phyloP scores from a whole-genome alignment of 2,329 filamentous ascomycete genomes.

The Phyllosticta capitalensis region DNA sequence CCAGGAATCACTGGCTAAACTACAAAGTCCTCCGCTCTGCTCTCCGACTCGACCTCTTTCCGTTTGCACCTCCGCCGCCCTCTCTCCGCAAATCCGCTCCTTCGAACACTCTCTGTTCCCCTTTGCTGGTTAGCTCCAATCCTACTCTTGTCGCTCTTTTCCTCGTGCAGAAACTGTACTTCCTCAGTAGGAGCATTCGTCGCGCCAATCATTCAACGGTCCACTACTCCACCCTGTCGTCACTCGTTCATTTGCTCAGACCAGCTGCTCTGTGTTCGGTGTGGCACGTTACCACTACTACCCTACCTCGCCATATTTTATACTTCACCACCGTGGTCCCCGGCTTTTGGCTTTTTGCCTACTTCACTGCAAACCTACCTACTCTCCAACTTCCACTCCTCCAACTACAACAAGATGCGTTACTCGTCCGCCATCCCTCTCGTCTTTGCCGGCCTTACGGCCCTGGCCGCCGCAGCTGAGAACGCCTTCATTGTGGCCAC shows the following conservation, averaged over 20 bases:
- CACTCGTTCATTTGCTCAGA: neutral
- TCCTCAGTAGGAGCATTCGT: neutral
- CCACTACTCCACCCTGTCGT: neutral
- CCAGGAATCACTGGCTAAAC: neutral
- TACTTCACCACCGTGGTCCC: neutral
- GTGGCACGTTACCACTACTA: neutral
- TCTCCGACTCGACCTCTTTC: neutral
- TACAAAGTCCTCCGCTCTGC: neutral
- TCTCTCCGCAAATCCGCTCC: neutral
- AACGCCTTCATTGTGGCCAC: slow-evolving; percentile 38
- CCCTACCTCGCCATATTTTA: neutral
- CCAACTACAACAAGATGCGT: neutral
- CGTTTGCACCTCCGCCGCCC: neutral
- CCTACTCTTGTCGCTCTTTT: neutral
- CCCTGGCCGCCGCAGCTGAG: slow-evolving; percentile 30
- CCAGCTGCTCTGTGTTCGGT: neutral
- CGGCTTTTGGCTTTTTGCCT: neutral
- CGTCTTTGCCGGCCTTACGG: slow-evolving; percentile 36
- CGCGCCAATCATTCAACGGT: neutral
- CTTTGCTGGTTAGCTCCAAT: neutral
- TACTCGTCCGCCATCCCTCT: slow-evolving; percentile 18
- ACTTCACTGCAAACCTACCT: neutral
- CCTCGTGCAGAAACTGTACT: neutral
- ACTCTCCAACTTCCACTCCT: neutral
- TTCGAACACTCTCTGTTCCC: neutral